Evolutionary conservation across 768 basidiomycete species (phyloP).

Genomic region (Agaricus blazei): DNA sequence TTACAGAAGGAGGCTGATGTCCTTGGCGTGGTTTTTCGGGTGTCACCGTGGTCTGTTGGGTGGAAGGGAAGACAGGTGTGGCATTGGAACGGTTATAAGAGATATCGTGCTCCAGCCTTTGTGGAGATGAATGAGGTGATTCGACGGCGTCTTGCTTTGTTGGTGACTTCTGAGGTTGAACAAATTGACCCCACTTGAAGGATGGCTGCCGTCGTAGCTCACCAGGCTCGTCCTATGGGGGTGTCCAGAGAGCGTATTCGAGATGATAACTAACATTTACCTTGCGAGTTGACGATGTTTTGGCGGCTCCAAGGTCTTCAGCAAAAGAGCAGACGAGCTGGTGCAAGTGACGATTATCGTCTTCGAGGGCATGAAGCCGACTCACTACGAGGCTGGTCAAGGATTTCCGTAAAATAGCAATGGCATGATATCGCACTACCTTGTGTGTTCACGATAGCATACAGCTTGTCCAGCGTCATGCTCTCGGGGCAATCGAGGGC

Average conservation of each 20-base stretch:
- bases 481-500: constrained; percentile 27
- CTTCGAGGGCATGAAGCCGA: constrained; percentile 65
- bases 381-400: constrained; percentile 39
- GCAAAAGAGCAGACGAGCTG: constrained; percentile 56
- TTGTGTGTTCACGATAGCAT: constrained; percentile 68
- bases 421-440: constrained; percentile 34
- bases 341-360: constrained; percentile 70
- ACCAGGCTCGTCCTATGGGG: constrained; percentile 31
- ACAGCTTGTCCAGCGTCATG: constrained; percentile 61
- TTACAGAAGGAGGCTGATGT: constrained; percentile 20
- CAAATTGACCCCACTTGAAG: constrained; percentile 85
- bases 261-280: constrained; percentile 19
- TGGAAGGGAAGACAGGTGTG: constrained; percentile 20
- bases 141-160: constrained; percentile 67
- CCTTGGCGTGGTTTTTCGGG: constrained; percentile 26
- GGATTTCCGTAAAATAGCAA: no score
- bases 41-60: constrained; percentile 14
- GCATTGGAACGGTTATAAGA: constrained; percentile 32
- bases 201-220: constrained; percentile 69
- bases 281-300: constrained; percentile 34
- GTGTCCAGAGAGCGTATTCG: constrained; percentile 11
- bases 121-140: constrained; percentile 77
- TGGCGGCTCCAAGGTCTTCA: constrained; percentile 55
- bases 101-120: constrained; percentile 69
- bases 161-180: constrained; percentile 73